Conservation (phyloP, 129 eudicot species). For the Chrysanthemum lavandulifolium region DNA sequence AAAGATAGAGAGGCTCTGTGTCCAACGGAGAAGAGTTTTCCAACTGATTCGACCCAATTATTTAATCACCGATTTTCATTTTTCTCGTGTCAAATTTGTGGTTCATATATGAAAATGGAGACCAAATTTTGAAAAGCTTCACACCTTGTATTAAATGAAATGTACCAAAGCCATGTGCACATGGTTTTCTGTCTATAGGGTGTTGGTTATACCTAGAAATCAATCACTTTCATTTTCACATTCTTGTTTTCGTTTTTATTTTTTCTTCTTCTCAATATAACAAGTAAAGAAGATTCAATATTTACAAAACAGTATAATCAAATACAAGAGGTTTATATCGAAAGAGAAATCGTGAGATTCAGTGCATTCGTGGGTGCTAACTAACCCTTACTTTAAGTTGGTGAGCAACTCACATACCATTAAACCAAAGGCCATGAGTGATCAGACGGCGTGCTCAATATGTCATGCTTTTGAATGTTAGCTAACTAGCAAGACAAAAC, state of each 20-base stretch:
- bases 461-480: not conserved
- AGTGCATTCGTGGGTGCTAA: too few relatives aligned
- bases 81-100: not conserved
- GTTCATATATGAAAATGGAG: constrained; percentile 9
- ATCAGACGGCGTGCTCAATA: not conserved
- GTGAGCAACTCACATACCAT: too few relatives aligned
- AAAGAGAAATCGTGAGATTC: too few relatives aligned
- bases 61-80: not conserved
- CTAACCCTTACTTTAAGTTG: too few relatives aligned
- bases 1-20: too few relatives aligned
- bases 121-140: not conserved
- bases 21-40: too few relatives aligned
- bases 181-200: constrained; percentile 3
- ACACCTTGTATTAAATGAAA: constrained; percentile 21
- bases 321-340: too few relatives aligned
- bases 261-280: not conserved
- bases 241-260: not conserved
- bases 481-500: not conserved
- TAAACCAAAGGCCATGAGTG: too few relatives aligned
- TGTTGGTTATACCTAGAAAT: constrained; percentile 22
- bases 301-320: too few relatives aligned
- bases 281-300: not conserved
- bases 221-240: constrained; percentile 11
- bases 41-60: too few relatives aligned
- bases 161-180: constrained; percentile 35